Base-by-base conservation (phyloP, 805 yeast species). In the Barnettozyma wickerhamii region DNA sequence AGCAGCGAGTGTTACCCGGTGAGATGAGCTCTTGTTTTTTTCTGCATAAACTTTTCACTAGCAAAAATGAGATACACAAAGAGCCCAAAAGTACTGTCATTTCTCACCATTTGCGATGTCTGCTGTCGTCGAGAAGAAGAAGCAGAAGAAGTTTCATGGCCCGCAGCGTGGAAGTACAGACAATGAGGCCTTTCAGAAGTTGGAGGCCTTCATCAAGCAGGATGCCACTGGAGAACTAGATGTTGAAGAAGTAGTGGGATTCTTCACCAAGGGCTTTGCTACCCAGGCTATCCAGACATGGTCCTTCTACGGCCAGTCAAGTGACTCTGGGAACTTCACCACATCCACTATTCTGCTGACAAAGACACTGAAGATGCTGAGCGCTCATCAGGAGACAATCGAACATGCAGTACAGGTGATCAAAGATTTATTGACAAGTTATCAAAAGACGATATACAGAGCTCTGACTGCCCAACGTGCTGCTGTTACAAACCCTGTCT, bases 401-500 rank as follows among this genome's bases (percentile, higher is more conserved):
- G 45, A 58, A 42, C 33, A 45, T 29, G 65, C 68, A 12, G 52
- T 59, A 37, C 63, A 63, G 7, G 55, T 81, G 19, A 71, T 81
- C 41, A 70, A 69, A 37, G 72, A 72, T 12, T 62, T 89, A 4
- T 57, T 88, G 9, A 63, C 69, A 1, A 71, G 69, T 35, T 77
- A 84, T 55, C 57, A 73, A 32, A 84, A 81, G 50, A 72, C 79
- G 7, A 64, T 89, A 3, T 85, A 84, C 60, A 68, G 95, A 50
- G 79, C 84, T 14, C 64, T 89, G 30, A 74, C 72, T 45, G 72
- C 76, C 40, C 60, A 70, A 46, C 75, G 80, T 47, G 77, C 84
- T 0, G 66, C 75, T 1, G 55, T 72, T 1, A 77, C 90, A 0
- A 77, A 75, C 40, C 84, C 93, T 1, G 70, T 74, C 4, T 57